Percentiles rank a stretch among this genome's conserved stretches.
Conservation (phyloP, 768 basidiomycete genomes). For the Tylopilus subfusipes region DNA sequence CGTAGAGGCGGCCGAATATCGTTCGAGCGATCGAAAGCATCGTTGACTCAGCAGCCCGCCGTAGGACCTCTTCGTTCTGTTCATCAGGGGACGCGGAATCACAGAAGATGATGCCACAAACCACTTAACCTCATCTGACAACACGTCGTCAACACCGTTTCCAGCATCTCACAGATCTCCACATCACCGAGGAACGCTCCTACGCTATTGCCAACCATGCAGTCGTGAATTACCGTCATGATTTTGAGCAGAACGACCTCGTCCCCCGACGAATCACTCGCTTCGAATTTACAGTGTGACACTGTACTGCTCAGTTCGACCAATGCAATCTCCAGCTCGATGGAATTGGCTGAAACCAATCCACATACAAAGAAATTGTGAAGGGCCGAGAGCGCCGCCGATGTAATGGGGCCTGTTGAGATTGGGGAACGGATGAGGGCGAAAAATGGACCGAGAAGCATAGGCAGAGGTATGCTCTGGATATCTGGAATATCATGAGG, state of each 20-base stretch:
- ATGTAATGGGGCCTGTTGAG: constrained; percentile 96
- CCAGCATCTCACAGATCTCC: constrained; percentile 97
- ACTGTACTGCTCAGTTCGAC: constrained; percentile 83
- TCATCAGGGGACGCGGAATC: constrained; percentile 14
- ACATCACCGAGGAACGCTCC: constrained; percentile 81
- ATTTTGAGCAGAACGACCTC: constrained; percentile 93
- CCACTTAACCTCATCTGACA: constrained; percentile 97
- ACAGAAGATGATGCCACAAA: constrained; percentile 38
- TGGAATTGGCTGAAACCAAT: constrained; percentile 57
- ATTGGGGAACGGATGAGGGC: constrained; percentile 89
- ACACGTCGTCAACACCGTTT: constrained; percentile 94
- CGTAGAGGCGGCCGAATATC: constrained; percentile 72
- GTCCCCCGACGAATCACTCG: constrained; percentile 95
- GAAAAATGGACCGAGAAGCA: constrained; percentile 83
- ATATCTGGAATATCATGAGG: constrained; percentile 50
- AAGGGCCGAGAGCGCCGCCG: constrained; percentile 83
- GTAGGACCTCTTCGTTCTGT: constrained; percentile 64
- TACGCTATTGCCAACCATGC: constrained; percentile 62
- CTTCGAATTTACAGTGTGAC: constrained; percentile 97
- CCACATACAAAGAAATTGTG: constrained; percentile 84
- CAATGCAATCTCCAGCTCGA: constrained; percentile 62
- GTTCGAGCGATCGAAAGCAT: constrained; percentile 86
- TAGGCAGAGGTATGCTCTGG: constrained; percentile 50
- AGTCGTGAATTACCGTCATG: constrained; percentile 83
- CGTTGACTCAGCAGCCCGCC: constrained; percentile 82